Evolutionary conservation across 768 basidiomycete genomes (phyloP), one percentile per base, ranked within the genome.

Genomic region (Lepiota brunneoincarnata): DNA sequence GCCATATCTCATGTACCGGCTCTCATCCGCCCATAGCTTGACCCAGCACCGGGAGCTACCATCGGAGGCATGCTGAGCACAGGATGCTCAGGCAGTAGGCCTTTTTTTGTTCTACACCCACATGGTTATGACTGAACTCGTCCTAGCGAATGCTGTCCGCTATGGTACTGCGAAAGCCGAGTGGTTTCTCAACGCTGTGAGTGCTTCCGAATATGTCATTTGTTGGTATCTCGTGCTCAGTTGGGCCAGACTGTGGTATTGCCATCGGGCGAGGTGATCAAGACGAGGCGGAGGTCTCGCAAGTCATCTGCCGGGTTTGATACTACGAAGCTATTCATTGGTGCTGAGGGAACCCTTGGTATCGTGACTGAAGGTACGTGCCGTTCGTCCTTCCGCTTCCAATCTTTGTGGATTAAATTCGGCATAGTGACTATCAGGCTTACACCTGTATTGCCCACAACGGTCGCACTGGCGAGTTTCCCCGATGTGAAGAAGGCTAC

Each of bases 241-340:
- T 28, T 50, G 18, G 35, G 51, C 10, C 43, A 93, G 87, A 96
- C 92, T 0, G 89, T 94, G 1, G 93, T 97, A 0, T 80, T 96
- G 2, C 91, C 93, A 1, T 84, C 83, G 4, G 94, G 94, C 1
- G 82, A 93, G 64, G 86, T 96, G 12, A 94, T 97, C 64, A 94
- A 94, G 64, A 97, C 94, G 1, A 82, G 93, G 3, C 72, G 78
- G 18, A 75, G 89, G 23, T 77, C 89, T 2, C 74, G 92, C 31
- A 96, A 97, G 64, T 92, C 88, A 0, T 87, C 92, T 0, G 91
- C 93, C 0, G 93, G 94, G 1, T 93, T 89, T 56, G 93, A 96
- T 62, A 70, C 78, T 1, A 93, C 90, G 0, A 93, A 93, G 55
- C 63, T 93, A 4, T 93, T 95, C 68, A 87, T 94, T 45, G 93